These are phyloP conservation scores for Pyrus pyrifolia DNA, from an alignment of 306 rosid genomes.

Conservation along the genomic window DNA sequence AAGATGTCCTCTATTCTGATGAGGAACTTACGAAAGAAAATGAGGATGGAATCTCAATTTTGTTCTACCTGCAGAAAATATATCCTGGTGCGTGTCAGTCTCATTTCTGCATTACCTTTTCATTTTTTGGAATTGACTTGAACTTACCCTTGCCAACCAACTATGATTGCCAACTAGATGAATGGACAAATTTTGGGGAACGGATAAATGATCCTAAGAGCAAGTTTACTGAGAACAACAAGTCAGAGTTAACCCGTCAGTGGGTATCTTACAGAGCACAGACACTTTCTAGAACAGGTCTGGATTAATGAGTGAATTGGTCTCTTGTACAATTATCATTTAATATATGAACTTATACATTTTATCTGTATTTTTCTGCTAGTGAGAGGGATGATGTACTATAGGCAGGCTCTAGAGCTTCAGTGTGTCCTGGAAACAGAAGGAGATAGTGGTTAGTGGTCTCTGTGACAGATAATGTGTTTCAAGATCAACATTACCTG, in stretches of 20 bases:
- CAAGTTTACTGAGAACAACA: slow-evolving; percentile 13
- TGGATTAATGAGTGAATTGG: slow-evolving; percentile 14
- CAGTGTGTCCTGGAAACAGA: slow-evolving; percentile 62
- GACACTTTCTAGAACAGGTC: slow-evolving; percentile 94
- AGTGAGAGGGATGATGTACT: slow-evolving; percentile 99
- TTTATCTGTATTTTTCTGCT: slow-evolving; percentile 22
- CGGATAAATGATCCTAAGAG: slow-evolving; percentile 31
- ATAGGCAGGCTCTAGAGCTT: slow-evolving; percentile 59
- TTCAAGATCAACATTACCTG: slow-evolving; percentile 2
- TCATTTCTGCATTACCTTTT: slow-evolving; percentile 5
- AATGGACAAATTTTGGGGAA: slow-evolving; percentile 67
- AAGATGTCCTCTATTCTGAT: slow-evolving; percentile 70
- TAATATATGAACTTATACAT: slow-evolving; percentile 8
- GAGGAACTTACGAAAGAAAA: slow-evolving; percentile 62
- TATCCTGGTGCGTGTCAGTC: slow-evolving; percentile 75
- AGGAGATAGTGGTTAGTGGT: slow-evolving; percentile 53
- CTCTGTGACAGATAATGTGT: slow-evolving; percentile 6
- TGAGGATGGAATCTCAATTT: slow-evolving; percentile 89
- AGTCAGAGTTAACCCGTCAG: slow-evolving; percentile 39
- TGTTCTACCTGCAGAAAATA: slow-evolving; percentile 82
- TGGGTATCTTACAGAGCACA: slow-evolving; percentile 99
- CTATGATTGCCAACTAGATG: slow-evolving; percentile 51
- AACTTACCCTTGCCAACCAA: slow-evolving; percentile 13
- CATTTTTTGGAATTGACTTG: background rate
- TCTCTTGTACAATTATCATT: slow-evolving; percentile 6